These are phyloP conservation scores for Chaetomiaceae sp. DNA, from an alignment of 2,329 filamentous ascomycete genomes.

Conservation along the genomic window DNA sequence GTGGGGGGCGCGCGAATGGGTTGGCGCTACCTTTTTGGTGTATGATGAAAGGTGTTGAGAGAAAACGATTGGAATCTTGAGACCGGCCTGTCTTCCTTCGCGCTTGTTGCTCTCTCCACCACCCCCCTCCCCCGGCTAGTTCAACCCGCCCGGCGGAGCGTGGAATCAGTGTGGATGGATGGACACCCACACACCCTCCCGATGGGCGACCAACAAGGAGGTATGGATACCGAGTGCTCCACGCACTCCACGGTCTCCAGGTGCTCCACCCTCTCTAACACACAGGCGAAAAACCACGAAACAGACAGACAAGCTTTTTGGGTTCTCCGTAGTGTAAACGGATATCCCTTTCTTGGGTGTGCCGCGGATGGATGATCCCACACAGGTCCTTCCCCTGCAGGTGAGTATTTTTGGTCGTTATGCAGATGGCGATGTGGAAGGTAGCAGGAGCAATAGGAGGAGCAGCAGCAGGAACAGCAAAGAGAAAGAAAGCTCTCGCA, in stretches of 20 bases:
- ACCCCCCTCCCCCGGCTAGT: conserved; percentile 11
- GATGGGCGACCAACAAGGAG: not conserved
- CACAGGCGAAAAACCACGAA: not conserved
- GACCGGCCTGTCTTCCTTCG: conserved; percentile 2
- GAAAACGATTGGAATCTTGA: conserved; percentile 14
- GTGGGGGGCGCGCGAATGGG: conserved; percentile 8
- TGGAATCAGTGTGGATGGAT: conserved; percentile 4
- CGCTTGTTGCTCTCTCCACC: conserved; percentile 4
- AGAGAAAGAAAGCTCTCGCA: not conserved
- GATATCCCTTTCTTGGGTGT: not conserved
- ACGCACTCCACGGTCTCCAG: conserved; percentile 1
- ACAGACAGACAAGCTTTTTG: not conserved
- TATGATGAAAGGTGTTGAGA: conserved; percentile 10
- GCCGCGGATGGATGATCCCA: not conserved
- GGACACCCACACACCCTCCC: not conserved
- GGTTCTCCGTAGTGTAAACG: not conserved
- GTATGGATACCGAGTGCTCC: too few relatives aligned
- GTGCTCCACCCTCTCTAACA: conserved; percentile 4
- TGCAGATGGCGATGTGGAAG: not conserved
- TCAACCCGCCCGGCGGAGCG: conserved; percentile 6
- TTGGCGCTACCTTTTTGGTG: conserved; percentile 14
- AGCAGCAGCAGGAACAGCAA: not conserved
- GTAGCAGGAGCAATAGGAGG: too few relatives aligned
- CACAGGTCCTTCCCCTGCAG: conserved; percentile 7
- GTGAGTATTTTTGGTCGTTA: conserved; percentile 1